phyloP scores from a whole-genome alignment of 2,329 filamentous ascomycete genomes.

The Zelopaecilomyces penicillatus region DNA sequence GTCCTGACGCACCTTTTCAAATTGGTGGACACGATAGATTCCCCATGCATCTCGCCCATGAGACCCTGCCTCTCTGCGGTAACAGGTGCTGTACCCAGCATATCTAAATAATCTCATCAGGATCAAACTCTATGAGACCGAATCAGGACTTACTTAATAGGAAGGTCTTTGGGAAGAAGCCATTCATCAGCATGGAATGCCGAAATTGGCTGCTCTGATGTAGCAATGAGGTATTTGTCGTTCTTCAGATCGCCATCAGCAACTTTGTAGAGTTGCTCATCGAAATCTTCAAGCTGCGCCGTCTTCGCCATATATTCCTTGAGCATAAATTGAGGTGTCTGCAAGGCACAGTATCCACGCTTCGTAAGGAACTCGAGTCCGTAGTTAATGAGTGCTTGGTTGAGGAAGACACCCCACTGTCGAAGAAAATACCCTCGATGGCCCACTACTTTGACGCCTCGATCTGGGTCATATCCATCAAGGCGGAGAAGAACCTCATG shows the following conservation, averaged over 20 bases:
- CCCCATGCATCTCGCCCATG: constrained; percentile 89
- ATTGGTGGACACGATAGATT: constrained; percentile 96
- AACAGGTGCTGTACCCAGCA: constrained; percentile 89
- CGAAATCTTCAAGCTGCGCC: constrained; percentile 92
- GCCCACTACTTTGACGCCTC: constrained; percentile 88
- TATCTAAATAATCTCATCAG: constrained; percentile 57
- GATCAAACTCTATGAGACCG: too few relatives aligned
- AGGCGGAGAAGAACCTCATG: constrained; percentile 86
- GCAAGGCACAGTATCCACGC: constrained; percentile 73
- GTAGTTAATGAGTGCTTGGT: constrained; percentile 91
- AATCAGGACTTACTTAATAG: constrained; percentile 57
- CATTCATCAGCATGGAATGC: constrained; percentile 91
- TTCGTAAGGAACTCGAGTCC: constrained; percentile 79
- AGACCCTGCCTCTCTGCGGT: constrained; percentile 87
- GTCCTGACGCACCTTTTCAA: constrained; percentile 63
- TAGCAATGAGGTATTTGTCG: constrained; percentile 75
- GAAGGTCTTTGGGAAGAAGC: constrained; percentile 75
- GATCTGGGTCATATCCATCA: constrained; percentile 86
- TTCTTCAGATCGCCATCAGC: constrained; percentile 76
- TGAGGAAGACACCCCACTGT: constrained; percentile 82
- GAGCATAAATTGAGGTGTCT: constrained; percentile 90
- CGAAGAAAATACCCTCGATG: constrained; percentile 91
- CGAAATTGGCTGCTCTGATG: constrained; percentile 90
- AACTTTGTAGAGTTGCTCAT: constrained; percentile 97
- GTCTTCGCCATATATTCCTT: constrained; percentile 97